These are phyloP conservation scores for Clathrospora elynae DNA, from an alignment of 2,329 filamentous ascomycete species.

Conservation along the genomic window DNA sequence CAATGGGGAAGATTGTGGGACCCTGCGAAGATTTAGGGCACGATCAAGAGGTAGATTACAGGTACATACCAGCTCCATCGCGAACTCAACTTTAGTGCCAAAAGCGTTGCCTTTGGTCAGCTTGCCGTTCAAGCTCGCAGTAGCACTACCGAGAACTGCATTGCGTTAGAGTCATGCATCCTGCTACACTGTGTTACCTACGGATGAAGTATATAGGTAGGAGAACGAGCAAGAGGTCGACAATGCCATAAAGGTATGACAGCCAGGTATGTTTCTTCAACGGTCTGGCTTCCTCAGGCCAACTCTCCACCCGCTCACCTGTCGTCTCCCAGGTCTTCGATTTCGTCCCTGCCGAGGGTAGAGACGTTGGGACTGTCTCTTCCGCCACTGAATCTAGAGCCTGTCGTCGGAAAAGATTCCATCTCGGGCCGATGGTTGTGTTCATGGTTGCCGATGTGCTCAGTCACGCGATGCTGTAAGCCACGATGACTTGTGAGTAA, in stretches of 20 bases:
- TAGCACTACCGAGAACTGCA: slow-evolving; percentile 36
- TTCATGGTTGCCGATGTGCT: slow-evolving; percentile 20
- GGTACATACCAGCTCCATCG: slow-evolving; percentile 32
- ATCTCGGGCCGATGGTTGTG: slow-evolving; percentile 14
- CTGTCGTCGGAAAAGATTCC: slow-evolving; percentile 20
- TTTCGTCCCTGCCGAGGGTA: slow-evolving; percentile 7
- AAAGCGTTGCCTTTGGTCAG: slow-evolving; percentile 28
- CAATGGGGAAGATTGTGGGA: slow-evolving; percentile 46
- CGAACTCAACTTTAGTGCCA: slow-evolving; percentile 34
- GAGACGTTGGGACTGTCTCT: background rate
- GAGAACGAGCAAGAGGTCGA: slow-evolving; percentile 37
- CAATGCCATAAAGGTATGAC: slow-evolving; percentile 22
- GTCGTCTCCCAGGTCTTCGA: slow-evolving; percentile 33
- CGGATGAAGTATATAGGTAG: slow-evolving; percentile 45
- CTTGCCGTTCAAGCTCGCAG: slow-evolving; percentile 32
- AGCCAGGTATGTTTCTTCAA: slow-evolving; percentile 35
- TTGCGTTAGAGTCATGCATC: background rate
- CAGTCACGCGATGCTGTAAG: slow-evolving; percentile 10
- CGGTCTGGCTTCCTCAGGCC: slow-evolving; percentile 35
- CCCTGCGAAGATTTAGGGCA: slow-evolving; percentile 18
- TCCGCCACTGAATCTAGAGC: slow-evolving; percentile 7
- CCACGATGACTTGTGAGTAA: slow-evolving; percentile 6
- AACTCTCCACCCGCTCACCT: slow-evolving; percentile 32
- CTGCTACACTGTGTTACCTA: slow-evolving; percentile 15
- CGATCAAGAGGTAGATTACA: background rate